Base-by-base conservation (phyloP, 768 basidiomycete genomes). In the Cystobasidiopsis lactophilus region DNA sequence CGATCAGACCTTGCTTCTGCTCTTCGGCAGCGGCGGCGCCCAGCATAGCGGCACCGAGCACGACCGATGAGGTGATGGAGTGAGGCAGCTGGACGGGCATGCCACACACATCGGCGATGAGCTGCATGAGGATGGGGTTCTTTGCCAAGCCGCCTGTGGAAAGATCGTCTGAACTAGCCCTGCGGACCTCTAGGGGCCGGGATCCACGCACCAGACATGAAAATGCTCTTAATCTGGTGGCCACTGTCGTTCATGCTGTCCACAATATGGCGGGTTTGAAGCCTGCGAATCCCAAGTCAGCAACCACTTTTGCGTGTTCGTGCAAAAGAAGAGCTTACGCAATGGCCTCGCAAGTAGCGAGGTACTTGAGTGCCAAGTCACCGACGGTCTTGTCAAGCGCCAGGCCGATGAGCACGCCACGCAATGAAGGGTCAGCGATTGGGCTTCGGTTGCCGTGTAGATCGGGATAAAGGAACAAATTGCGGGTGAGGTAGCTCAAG, bases 391-490 rank as follows among this genome's bases (percentile, higher is more conserved):
- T 70, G 63, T 86, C 82, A 51, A 96, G 76, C 44, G 79, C 74
- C 43, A 96, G 74, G 29, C 93, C 93, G 51, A 78, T 73, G 53
- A 96, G 79, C 47, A 85, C 81, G 19, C 93, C 93, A 35, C 82
- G 74, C 91, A 96, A 93, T 50, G 75, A 77, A n/a, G 84, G 74
- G 65, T 98, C 93, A 2, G 91, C 91, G 41, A 96, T 77, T 1
- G 93, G 93, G 1, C 89, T 95, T 55, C 93, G 75, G 67, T 98
- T 98, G 37, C 91, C 88, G 65, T 88, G 85, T 55, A 93, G 74
- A 65, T 98, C 91, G 0, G 91, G 91, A 67, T 96, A 98, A 62
- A 96, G 74, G 63, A 96, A 86, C 51, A 91, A 66, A 33, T 66
- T 80, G 59, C 81, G 85, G 16, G 84, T 84, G 29, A 95, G 72